Conservation (phyloP, 257 asterid genomes). For the Voacanga thouarsii region DNA sequence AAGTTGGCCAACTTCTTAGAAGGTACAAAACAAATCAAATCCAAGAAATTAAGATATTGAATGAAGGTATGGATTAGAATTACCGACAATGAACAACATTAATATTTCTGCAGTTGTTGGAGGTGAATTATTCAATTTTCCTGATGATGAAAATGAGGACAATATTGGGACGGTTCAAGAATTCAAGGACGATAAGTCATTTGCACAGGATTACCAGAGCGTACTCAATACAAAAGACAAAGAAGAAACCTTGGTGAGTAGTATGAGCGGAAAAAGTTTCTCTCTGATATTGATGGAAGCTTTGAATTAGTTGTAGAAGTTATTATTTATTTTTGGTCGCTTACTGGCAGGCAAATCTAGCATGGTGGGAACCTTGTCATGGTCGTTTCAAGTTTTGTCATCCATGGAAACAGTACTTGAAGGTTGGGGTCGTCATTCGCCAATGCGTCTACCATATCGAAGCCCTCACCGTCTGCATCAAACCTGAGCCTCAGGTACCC, state of each 20-base stretch:
- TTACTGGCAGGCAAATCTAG: conserved; percentile 61
- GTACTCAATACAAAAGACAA: conserved; percentile 57
- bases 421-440: conserved; percentile 48
- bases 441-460: conserved; percentile 72
- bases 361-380: conserved; percentile 86
- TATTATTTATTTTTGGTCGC: background rate
- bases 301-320: background rate
- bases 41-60: background rate
- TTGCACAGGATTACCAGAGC: conserved; percentile 38
- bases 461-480: conserved; percentile 36
- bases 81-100: background rate
- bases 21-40: conserved; percentile 32
- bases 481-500: conserved; percentile 31
- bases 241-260: conserved; percentile 65
- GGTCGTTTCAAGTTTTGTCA: conserved; percentile 51
- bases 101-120: conserved; percentile 38
- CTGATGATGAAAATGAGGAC: conserved; percentile 19
- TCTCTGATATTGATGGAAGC: background rate
- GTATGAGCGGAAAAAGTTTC: no score
- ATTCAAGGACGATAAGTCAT: conserved; percentile 28
- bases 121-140: conserved; percentile 27
- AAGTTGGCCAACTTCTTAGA: conserved; percentile 53
- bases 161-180: background rate
- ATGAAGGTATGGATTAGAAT: background rate
- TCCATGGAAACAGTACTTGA: conserved; percentile 77